Evolutionary conservation across 2,329 filamentous ascomycete genomes (phyloP), one percentile per base, ranked within the genome.

Genomic region (Fusarium fujikuroi): DNA sequence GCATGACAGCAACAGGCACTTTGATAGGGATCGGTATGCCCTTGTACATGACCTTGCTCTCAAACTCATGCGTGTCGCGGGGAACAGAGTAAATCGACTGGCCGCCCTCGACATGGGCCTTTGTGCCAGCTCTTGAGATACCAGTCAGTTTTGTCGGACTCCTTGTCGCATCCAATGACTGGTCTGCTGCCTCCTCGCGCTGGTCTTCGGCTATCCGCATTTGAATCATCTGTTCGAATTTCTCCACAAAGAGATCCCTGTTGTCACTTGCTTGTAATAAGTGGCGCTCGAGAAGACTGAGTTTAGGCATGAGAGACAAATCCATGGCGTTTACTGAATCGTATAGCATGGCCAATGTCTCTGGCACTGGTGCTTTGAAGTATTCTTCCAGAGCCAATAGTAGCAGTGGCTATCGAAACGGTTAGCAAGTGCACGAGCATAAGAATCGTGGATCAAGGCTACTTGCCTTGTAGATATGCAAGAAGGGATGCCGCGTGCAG

Each of bases 281-380:
- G 76, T 94, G 91, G 57, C 93, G 90, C 83, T 99, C 96, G 12
- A 98, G 88, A 40, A 92, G 85, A 68, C 92, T 97, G 59, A 99
- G 86, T 74, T 88, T 92, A 2, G 96, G 96, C 90, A 99, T 93
- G 19, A 98, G 85, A 1, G 95, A 98, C 66, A 99, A 87, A 77
- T 99, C 96, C 96, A 99, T 99, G 60, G 90, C 91, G 81, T 99
- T 99, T 72, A 99, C 93, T 3, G 96, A 93, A 75, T 97, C 89
- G 82, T 97, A 99, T 9, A 99, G 87, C 80, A 93, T 90, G 50
- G 94, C 91, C 56, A 99, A 86, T 0, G 96, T 99, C 81, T 97
- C 95, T 8, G 93, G 91, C 39, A 93, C 92, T 0, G 96, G 96
- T 1, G 92, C 91, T 79, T 97, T 96, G 84, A 98, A 99, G 82